Conservation (phyloP, 495 filamentous ascomycete species). For the Penicillium coffeae region DNA sequence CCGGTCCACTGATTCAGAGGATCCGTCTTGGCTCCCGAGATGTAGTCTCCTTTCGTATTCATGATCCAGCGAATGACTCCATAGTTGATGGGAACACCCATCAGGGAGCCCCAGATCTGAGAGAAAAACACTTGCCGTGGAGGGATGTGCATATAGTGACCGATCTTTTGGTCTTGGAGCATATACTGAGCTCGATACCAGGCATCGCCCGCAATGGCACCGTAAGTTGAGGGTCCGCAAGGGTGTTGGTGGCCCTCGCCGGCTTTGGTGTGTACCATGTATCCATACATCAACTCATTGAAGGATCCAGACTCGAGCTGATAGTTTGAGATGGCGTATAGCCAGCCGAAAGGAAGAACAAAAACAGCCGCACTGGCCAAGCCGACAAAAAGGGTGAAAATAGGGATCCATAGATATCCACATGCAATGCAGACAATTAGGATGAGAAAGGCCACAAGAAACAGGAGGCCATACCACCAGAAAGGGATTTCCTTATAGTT, state of each 20-base stretch:
- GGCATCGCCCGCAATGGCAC: slow-evolving; percentile 46
- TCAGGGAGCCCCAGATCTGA: slow-evolving; percentile 40
- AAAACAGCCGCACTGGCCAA: slow-evolving; percentile 46
- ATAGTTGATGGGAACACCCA: slow-evolving; percentile 42
- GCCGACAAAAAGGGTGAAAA: slow-evolving; percentile 54
- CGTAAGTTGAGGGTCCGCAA: slow-evolving; percentile 50
- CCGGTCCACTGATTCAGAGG: slow-evolving; percentile 56
- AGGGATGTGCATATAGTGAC: slow-evolving; percentile 46
- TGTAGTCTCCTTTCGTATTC: slow-evolving; percentile 48
- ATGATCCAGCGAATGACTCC: slow-evolving; percentile 45
- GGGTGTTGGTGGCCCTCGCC: slow-evolving; percentile 44
- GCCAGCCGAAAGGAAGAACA: slow-evolving; percentile 51
- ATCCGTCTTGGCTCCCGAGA: slow-evolving; percentile 47
- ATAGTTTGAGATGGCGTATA: slow-evolving; percentile 54
- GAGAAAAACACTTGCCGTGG: slow-evolving; percentile 40
- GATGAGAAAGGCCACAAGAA: slow-evolving; percentile 42
- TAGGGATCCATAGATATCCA: slow-evolving; percentile 52
- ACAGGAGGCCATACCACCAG: slow-evolving; percentile 52
- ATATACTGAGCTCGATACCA: slow-evolving; percentile 53
- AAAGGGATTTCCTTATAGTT: slow-evolving; percentile 52
- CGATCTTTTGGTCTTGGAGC: slow-evolving; percentile 47
- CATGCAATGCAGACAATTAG: slow-evolving; percentile 43
- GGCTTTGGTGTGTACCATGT: slow-evolving; percentile 49
- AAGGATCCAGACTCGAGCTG: slow-evolving; percentile 51
- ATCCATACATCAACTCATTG: slow-evolving; percentile 55